Evolutionary conservation across 768 basidiomycete genomes (phyloP).

Genomic region (Leccinum subtestaceum): DNA sequence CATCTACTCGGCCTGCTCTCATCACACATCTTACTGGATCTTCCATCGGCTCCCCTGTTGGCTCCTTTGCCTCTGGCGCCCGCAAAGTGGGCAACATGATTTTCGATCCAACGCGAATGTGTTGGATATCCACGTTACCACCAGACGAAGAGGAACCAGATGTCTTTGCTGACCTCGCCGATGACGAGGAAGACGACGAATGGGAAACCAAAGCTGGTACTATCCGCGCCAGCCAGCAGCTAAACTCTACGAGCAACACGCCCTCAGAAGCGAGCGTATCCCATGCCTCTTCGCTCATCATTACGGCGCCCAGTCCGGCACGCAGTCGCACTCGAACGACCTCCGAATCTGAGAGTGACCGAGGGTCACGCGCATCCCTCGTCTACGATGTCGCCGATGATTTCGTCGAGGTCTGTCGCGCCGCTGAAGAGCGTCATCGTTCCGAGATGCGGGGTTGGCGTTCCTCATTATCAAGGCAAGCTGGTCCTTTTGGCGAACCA

Average conservation of each 20-base stretch:
- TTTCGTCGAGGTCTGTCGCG: conserved; percentile 67
- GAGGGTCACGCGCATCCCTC: conserved; percentile 77
- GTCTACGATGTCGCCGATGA: conserved; percentile 74
- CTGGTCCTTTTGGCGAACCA: conserved; percentile 34
- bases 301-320: conserved; percentile 56
- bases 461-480: conserved; percentile 23
- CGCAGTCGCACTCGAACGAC: conserved; percentile 61
- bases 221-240: conserved; percentile 62
- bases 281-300: conserved; percentile 26
- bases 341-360: conserved; percentile 71
- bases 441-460: conserved; percentile 84
- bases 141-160: conserved; percentile 94
- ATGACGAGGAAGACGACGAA: conserved; percentile 77
- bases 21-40: conserved; percentile 92
- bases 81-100: conserved; percentile 97
- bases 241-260: conserved; percentile 29
- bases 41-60: conserved; percentile 76
- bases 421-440: conserved; percentile 80
- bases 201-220: conserved; percentile 79
- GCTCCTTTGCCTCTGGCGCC: conserved; percentile 72
- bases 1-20: conserved; percentile 88
- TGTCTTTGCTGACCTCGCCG: conserved; percentile 89
- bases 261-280: conserved; percentile 27
- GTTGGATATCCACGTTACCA: conserved; percentile 85
- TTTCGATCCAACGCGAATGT: conserved; percentile 93